Conservation (phyloP, 345 rosid genomes). For the Eucalyptus microcorys region DNA sequence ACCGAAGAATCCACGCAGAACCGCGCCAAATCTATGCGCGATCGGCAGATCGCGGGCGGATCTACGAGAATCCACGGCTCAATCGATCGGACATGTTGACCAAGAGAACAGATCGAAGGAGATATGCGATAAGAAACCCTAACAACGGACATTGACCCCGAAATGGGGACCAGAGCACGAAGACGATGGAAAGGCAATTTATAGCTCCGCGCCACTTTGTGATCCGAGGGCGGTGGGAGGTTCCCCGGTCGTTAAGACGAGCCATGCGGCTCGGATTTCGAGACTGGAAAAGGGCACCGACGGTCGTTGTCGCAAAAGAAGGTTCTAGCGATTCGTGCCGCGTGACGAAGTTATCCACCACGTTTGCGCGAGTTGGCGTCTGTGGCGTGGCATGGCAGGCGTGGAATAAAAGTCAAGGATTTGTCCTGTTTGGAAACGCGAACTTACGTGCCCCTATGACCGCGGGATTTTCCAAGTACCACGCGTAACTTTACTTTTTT, state of each 20-base stretch:
- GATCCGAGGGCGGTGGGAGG: background rate
- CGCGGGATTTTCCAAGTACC: background rate
- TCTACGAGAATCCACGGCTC: background rate
- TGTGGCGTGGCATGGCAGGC: background rate
- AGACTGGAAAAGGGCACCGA: background rate
- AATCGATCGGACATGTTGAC: background rate
- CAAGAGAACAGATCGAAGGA: background rate
- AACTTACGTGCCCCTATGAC: background rate
- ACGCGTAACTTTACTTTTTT: background rate
- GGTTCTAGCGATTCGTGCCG: background rate
- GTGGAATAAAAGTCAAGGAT: background rate
- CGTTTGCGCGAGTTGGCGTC: background rate
- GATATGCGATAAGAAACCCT: background rate
- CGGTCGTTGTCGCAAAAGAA: background rate
- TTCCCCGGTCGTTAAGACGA: background rate
- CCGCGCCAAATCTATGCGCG: background rate
- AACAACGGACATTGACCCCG: background rate
- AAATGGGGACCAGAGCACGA: background rate
- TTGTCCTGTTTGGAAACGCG: background rate
- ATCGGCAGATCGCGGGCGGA: background rate
- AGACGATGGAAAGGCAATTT: background rate
- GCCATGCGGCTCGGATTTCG: background rate
- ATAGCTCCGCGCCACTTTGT: background rate
- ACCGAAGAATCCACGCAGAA: background rate
- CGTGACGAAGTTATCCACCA: background rate